Conservation (phyloP, 768 basidiomycete species). For the Lanmaoa pseudosensibilis region DNA sequence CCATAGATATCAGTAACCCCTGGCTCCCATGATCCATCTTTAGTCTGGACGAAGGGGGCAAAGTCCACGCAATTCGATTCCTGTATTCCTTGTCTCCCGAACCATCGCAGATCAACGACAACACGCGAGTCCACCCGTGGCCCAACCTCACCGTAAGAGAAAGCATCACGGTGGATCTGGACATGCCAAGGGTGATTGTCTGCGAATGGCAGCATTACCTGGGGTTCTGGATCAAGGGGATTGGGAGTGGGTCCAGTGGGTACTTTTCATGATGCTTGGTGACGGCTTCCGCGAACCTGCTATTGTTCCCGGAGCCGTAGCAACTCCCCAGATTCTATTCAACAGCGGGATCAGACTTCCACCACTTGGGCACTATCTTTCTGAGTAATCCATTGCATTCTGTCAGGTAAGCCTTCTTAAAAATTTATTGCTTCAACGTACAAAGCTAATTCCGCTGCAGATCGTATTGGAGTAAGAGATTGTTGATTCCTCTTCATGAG, state of each 20-base stretch:
- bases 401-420: not conserved
- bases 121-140: not conserved
- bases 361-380: not conserved
- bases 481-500: not conserved
- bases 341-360: not conserved
- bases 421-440: not conserved
- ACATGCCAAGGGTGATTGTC: no score
- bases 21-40: no score
- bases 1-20: not conserved
- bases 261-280: not conserved
- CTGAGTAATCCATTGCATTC: not conserved
- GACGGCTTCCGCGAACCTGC: not conserved
- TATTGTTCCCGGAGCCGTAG: not conserved
- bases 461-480: not conserved
- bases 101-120: not conserved
- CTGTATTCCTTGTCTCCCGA: not conserved
- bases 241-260: not conserved
- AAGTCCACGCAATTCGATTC: not conserved
- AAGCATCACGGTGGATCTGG: no score
- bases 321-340: not conserved
- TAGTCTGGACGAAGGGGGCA: not conserved
- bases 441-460: not conserved
- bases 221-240: not conserved
- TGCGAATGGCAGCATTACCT: no score
- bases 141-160: no score